Evolutionary conservation across 352 stramenopile species (phyloP).

Genomic region (Phytopythium ostracodes): DNA sequence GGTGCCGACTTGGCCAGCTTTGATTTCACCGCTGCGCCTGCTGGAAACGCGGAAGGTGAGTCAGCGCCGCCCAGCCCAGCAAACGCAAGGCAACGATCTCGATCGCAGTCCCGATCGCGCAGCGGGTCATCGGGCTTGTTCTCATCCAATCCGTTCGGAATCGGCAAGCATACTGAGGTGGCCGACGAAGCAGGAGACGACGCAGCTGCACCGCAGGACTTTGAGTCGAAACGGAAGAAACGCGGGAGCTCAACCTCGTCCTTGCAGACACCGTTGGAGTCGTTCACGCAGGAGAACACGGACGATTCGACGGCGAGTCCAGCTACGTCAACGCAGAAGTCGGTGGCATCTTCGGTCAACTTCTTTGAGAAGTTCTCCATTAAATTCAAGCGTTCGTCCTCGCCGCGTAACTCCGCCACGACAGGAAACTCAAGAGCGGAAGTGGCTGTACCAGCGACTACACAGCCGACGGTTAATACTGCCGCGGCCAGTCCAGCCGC

Average conservation of each 20-base stretch:
- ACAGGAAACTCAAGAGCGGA: slow-evolving; percentile 18
- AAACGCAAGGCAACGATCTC: background rate
- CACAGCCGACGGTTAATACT: slow-evolving; percentile 2
- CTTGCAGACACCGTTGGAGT: slow-evolving; percentile 23
- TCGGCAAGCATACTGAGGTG: background rate
- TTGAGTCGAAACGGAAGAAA: slow-evolving; percentile 18
- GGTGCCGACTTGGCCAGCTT: slow-evolving; percentile 57
- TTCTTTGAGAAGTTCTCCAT: slow-evolving; percentile 86
- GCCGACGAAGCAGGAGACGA: background rate
- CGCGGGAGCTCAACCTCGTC: slow-evolving; percentile 27
- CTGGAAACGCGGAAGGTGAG: slow-evolving; percentile 15
- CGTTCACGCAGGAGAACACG: slow-evolving; percentile 11
- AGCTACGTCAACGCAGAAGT: slow-evolving; percentile 12
- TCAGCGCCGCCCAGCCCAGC: slow-evolving; percentile 13
- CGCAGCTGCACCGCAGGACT: background rate
- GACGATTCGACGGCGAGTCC: slow-evolving; percentile 28
- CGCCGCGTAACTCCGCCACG: slow-evolving; percentile 26
- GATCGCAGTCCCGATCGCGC: slow-evolving; percentile 5
- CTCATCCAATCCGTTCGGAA: slow-evolving; percentile 3
- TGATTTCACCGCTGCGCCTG: slow-evolving; percentile 31
- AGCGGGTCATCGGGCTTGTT: slow-evolving; percentile 7
- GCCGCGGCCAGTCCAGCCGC: background rate
- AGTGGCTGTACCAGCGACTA: slow-evolving; percentile 10
- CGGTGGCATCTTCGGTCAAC: slow-evolving; percentile 47
- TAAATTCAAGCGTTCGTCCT: slow-evolving; percentile 72